A percentile compares a stretch with the other conserved stretches of the same genome.
Conservation (phyloP, 441 rosid genomes). For the Pelargonium myrrhifolium region DNA sequence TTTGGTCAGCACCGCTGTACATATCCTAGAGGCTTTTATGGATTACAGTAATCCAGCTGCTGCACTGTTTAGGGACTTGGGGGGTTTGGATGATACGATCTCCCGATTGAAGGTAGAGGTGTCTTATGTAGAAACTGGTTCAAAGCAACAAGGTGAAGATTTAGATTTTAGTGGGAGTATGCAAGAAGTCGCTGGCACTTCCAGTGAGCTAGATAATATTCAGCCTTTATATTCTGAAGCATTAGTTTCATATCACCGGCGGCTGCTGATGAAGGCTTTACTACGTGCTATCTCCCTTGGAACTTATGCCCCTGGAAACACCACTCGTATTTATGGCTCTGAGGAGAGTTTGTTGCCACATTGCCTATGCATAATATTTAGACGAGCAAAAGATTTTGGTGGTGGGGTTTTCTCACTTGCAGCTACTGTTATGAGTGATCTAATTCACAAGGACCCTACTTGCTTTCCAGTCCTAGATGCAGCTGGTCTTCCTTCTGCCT, state of each 20-base stretch:
- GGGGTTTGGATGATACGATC: slow-evolving; percentile 94
- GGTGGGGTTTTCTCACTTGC: slow-evolving; percentile 98
- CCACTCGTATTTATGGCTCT: slow-evolving; percentile 70
- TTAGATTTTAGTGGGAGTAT: slow-evolving; percentile 37
- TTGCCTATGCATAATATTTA: slow-evolving; percentile 76
- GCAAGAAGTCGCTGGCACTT: slow-evolving; percentile 31
- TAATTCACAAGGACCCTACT: slow-evolving; percentile 98
- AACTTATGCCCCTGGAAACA: slow-evolving; percentile 91
- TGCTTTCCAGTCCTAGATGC: slow-evolving; percentile 80
- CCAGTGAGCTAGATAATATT: slow-evolving; percentile 47
- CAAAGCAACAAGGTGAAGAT: slow-evolving; percentile 48
- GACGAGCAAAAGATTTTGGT: slow-evolving; percentile 86
- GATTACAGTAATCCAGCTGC: slow-evolving; percentile 95
- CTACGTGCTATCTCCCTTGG: slow-evolving; percentile 94
- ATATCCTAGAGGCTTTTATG: slow-evolving; percentile 88
- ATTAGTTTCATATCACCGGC: slow-evolving; percentile 70
- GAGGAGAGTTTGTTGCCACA: slow-evolving; percentile 87
- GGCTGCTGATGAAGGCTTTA: slow-evolving; percentile 70
- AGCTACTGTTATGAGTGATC: slow-evolving; percentile 92
- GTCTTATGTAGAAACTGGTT: slow-evolving; percentile 52
- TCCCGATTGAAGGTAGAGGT: slow-evolving; percentile 78
- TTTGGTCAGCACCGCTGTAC: slow-evolving; percentile 84
- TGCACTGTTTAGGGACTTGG: slow-evolving; percentile 87
- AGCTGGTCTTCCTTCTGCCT: slow-evolving; percentile 89
- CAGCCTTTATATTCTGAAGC: slow-evolving; percentile 81